Base-by-base conservation (phyloP, 129 eudicot genomes). In the carrot (Daucus carota) region DNA sequence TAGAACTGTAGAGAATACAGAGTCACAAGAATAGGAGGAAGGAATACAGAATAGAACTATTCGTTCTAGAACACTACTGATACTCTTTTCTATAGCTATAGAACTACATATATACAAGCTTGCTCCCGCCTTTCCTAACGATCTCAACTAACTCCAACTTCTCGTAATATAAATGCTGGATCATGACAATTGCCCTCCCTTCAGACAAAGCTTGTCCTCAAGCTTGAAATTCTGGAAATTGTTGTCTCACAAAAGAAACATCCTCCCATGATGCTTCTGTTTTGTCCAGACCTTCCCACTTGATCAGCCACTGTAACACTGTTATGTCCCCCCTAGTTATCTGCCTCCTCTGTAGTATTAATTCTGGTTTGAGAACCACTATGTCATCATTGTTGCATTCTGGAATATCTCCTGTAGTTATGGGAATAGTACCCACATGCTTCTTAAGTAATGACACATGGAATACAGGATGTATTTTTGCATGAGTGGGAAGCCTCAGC, bases 401-500 rank as follows among this genome's bases (percentile, higher is more conserved):
- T 42, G 45, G 45, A 4, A 42, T 4, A 0, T 8, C 8, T 4
- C 45, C 16, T 13, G 57, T 22, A 1, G 5, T 22, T 13, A 47
- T 18, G 0, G 57, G 22, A 13, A 3, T 15, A 1, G 7, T 1
- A 4, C 72, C 72, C 0, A 67, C 22, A 6, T 32, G 22, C 8
- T 67, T 67, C 75, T 77, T 77, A 1, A 77, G 46, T 42, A 7
- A 20, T 10, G 75, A 77, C 0, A 77, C 75, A 68, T 77, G 81
- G 18, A 77, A 67, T 6, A 29, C 20, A n/a, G 66, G 75, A n/a
- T 77, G 81, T 8, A 77, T 15, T 24, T 28, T 32, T 3, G 68
- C 1, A 13, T 28, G 0, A 4, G 0, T 11, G 17, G 82, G 82
- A 7, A 79, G 62, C 9, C 31, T 4, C 3, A 72, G 42, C 46